Evolutionary conservation across 352 stramenopile genomes (phyloP).

Genomic region (Peronospora destructor): DNA sequence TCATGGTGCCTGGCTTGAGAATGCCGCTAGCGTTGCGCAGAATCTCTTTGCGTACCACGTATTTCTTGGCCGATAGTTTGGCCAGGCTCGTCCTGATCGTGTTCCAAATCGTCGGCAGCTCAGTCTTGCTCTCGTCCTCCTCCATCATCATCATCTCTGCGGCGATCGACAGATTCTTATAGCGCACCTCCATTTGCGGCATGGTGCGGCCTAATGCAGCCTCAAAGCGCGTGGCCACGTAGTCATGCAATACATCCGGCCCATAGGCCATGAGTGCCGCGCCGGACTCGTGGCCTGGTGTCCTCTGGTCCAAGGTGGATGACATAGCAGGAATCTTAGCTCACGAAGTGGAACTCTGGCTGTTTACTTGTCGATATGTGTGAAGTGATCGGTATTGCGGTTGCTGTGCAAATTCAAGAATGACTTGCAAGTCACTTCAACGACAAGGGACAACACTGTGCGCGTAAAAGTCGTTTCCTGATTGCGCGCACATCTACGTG

Average conservation of each 20-base stretch:
- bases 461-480: not conserved
- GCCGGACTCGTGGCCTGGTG: constrained; percentile 11
- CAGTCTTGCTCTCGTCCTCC: constrained; percentile 6
- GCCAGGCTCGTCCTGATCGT: constrained; percentile 22
- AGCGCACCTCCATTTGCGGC: constrained; percentile 34
- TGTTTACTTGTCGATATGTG: no score
- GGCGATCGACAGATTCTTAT: constrained; percentile 15
- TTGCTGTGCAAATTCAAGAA: not conserved
- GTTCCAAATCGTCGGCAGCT: constrained; percentile 38
- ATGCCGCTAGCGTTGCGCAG: constrained; percentile 20
- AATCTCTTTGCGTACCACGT: constrained; percentile 28
- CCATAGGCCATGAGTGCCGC: constrained; percentile 21
- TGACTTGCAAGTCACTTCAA: not conserved
- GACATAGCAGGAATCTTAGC: not conserved
- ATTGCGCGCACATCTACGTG: not conserved
- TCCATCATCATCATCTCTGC: constrained; percentile 21
- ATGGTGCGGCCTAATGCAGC: constrained; percentile 24
- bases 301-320: constrained; percentile 1
- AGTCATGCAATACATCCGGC: constrained; percentile 22
- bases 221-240: constrained; percentile 27
- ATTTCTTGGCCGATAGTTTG: constrained; percentile 27
- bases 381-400: not conserved
- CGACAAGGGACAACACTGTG: not conserved
- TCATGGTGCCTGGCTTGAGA: constrained; percentile 29
- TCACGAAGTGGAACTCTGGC: no score